Evolutionary conservation across 1,139 yeast genomes (phyloP).

Genomic region (Suhomyces terraborum): DNA sequence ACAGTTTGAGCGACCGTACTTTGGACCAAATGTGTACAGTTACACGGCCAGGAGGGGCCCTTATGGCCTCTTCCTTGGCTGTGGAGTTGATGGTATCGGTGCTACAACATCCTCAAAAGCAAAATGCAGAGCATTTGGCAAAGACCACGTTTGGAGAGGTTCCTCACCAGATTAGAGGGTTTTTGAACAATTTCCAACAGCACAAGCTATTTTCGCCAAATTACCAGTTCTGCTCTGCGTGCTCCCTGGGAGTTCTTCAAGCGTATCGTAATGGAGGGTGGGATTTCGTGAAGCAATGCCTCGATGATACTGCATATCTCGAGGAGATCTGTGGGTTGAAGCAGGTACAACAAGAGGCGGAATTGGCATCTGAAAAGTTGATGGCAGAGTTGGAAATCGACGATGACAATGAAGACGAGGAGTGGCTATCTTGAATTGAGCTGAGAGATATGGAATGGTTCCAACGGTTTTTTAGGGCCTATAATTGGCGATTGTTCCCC

Average conservation of each 20-base stretch:
- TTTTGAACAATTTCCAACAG: conserved; percentile 63
- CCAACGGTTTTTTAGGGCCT: too few relatives aligned
- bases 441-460: too few relatives aligned
- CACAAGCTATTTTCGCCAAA: conserved; percentile 69
- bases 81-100: conserved; percentile 80
- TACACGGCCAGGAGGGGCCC: conserved; percentile 93
- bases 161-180: conserved; percentile 93
- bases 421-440: conserved; percentile 23
- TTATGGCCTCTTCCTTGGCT: conserved; percentile 82
- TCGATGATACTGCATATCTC: conserved; percentile 63
- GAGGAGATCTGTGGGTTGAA: conserved; percentile 79
- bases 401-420: conserved; percentile 45
- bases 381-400: conserved; percentile 41
- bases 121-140: conserved; percentile 44
- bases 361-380: conserved; percentile 50
- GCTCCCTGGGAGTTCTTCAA: conserved; percentile 60
- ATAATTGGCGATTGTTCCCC: background rate
- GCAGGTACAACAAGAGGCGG: conserved; percentile 72
- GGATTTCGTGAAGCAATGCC: conserved; percentile 74
- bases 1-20: conserved; percentile 79
- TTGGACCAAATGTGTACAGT: conserved; percentile 98
- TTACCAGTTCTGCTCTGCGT: conserved; percentile 81
- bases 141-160: conserved; percentile 60
- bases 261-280: conserved; percentile 61
- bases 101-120: conserved; percentile 63